Base-by-base conservation (phyloP, 257 asterid genomes). In the Solanum chmielewskii region DNA sequence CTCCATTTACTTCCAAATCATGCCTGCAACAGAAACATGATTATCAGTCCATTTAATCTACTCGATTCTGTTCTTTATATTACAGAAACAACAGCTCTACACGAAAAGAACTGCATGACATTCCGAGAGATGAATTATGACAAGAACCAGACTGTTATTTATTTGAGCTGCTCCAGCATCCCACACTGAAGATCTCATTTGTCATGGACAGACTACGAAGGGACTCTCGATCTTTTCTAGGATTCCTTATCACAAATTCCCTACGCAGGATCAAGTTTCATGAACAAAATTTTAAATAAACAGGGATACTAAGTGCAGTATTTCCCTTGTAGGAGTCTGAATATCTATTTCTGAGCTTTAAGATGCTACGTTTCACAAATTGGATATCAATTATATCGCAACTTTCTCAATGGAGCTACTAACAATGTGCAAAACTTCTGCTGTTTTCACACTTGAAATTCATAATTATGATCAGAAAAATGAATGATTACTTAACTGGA, bases 1-100 rank as follows among this genome's bases (percentile, higher is more conserved):
- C 99, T 45, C 99, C 99, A 41, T 97, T 97, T 84, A 97, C 98
- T 88, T 96, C 99, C 86, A 97, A 89, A 91, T 97, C 99, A 86
- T 97, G 99, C 95, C 99, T 97, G 98, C 93, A 88, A 47, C 83
- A 16, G 11, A 10, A 78, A 78, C 41, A 78, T 27, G 15, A 78
- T 78, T 44, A 78, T 45, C 20, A 78, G 66, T 27, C 21, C 84
- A 78, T 44, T 35, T 78, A 45, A n/a, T n/a, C 60, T 76, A 76
- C 83, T 75, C 35, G 25, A 42, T 76, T 76, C 37, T 41, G 16
- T 76, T 71, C 47, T 9, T 16, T 35, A 35, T 37, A 33, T 33
- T 16, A 2, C 45, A 11, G 16, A 74, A 39, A 74, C 11, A 9
- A 74, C 31, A 73, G 29, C 81, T 73, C 49, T 77, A 25, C 83